Conservation (phyloP, 2,329 filamentous ascomycete species). For the Botrytis galanthina region DNA sequence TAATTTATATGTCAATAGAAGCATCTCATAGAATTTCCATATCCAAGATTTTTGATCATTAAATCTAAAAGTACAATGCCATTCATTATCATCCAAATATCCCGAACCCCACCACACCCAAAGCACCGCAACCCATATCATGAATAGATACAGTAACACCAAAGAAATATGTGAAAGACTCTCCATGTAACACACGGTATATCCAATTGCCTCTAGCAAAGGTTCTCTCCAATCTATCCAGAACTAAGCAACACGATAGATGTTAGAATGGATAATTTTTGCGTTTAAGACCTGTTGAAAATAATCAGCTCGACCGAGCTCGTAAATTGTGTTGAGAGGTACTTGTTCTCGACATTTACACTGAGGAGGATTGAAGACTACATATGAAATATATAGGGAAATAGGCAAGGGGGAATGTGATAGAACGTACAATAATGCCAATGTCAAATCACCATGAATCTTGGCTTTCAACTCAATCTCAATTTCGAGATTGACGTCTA, state of each 20-base stretch:
- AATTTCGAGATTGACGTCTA: conserved; percentile 75
- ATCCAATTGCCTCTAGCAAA: background rate
- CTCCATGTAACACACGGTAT: background rate
- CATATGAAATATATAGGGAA: background rate
- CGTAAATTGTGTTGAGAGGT: conserved; percentile 5
- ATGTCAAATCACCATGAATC: conserved; percentile 79
- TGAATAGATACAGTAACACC: conserved; percentile 1
- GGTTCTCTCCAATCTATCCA: conserved; percentile 4
- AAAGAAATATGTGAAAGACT: background rate
- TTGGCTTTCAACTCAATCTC: conserved; percentile 78
- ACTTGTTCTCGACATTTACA: conserved; percentile 14
- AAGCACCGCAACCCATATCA: background rate
- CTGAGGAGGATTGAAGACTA: background rate
- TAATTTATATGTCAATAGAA: background rate
- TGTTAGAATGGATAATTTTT: conserved; percentile 2
- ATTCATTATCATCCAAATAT: conserved; percentile 12
- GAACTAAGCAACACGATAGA: conserved; percentile 15
- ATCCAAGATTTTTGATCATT: background rate
- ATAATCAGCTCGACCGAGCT: conserved; percentile 19
- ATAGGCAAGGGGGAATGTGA: background rate
- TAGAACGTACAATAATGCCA: conserved; percentile 39
- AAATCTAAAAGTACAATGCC: conserved; percentile 16
- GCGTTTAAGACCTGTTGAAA: conserved; percentile 16
- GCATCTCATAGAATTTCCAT: background rate
- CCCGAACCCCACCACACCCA: conserved; percentile 9